Evolutionary conservation across 495 filamentous ascomycete species (phyloP), one percentile per base, ranked within the genome.

Genomic region (Geopyxis carbonaria): DNA sequence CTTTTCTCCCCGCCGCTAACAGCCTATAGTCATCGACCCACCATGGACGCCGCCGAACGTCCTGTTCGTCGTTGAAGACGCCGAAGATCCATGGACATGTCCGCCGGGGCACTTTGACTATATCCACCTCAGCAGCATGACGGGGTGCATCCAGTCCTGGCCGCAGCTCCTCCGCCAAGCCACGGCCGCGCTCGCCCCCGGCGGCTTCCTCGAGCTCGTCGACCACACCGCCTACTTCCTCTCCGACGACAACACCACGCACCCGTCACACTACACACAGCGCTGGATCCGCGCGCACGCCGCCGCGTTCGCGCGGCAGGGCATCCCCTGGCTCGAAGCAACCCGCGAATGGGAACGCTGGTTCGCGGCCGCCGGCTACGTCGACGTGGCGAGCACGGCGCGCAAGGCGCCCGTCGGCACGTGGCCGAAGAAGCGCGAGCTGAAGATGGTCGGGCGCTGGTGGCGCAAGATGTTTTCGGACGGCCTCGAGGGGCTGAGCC

Each of bases 11-110:
- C n/a, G n/a, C n/a, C n/a, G n/a, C n/a, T n/a, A n/a, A n/a, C n/a
- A n/a, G n/a, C n/a, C n/a, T n/a, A n/a, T n/a, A n/a, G n/a, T n/a
- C n/a, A 65, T 66, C 15, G 64, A 68, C 31, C 60, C 61, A 2
- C 21, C 31, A 4, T 54, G 57, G 39, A 57, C 65, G 7, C 70
- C 70, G 8, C 66, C 70, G 3, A 76, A 75, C 47, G 64, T 68
- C 19, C 60, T 60, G 27, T 78, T 78, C 43, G 66, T 71, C 59
- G 64, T 76, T 5, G 73, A 78, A 41, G 73, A 78, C 51, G 60
- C 70, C 30, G 72, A 76, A 59, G 61, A 53, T 13, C 57, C 61
- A 8, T 78, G 73, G 73, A 59, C 68, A 15, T n/a, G n/a, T n/a
- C 66, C 63, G 36, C 61, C 66, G 1, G 54, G 55, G 16, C 64